phyloP scores from a whole-genome alignment of 2,329 filamentous ascomycete species.

The Reticulascus tulasneorum region DNA sequence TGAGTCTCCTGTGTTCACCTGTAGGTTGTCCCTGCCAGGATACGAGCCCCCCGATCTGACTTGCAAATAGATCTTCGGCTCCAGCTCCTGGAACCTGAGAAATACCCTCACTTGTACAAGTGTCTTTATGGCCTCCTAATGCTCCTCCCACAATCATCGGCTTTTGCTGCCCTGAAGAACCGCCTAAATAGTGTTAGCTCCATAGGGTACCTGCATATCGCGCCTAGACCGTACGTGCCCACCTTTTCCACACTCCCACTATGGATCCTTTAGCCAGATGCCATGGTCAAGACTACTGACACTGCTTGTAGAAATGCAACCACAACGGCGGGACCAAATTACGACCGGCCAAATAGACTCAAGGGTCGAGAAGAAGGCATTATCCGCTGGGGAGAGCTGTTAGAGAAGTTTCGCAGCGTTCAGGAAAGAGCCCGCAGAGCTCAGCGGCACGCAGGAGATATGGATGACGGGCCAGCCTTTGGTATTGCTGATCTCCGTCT shows the following conservation, averaged over 20 bases:
- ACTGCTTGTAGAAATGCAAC: slow-evolving; percentile 24
- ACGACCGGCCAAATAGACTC: slow-evolving; percentile 73
- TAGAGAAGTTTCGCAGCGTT: slow-evolving; percentile 90
- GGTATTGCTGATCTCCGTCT: slow-evolving; percentile 38
- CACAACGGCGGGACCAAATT: slow-evolving; percentile 50
- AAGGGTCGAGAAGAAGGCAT: slow-evolving; percentile 76
- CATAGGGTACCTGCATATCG: slow-evolving; percentile 89
- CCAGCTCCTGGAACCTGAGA: slow-evolving; percentile 91
- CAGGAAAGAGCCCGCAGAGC: slow-evolving; percentile 79
- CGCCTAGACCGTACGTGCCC: slow-evolving; percentile 67
- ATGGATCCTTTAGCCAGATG: slow-evolving; percentile 22
- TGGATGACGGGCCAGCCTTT: slow-evolving; percentile 44
- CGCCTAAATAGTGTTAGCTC: slow-evolving; percentile 94
- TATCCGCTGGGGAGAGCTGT: slow-evolving; percentile 86
- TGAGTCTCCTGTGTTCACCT: slow-evolving; percentile 96
- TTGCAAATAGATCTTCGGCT: slow-evolving; percentile 75
- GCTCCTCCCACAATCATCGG: slow-evolving; percentile 96
- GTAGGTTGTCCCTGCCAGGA: slow-evolving; percentile 46
- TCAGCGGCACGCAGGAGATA: slow-evolving; percentile 55
- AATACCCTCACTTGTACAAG: slow-evolving; percentile 92
- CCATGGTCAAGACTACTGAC: slow-evolving; percentile 18
- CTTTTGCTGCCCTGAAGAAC: slow-evolving; percentile 95
- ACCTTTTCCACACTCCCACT: slow-evolving; percentile 20
- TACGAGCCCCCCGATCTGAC: neutral
- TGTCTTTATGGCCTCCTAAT: slow-evolving; percentile 96